phyloP scores from a whole-genome alignment of 306 rosid genomes.

The Ormosia semicastrata region DNA sequence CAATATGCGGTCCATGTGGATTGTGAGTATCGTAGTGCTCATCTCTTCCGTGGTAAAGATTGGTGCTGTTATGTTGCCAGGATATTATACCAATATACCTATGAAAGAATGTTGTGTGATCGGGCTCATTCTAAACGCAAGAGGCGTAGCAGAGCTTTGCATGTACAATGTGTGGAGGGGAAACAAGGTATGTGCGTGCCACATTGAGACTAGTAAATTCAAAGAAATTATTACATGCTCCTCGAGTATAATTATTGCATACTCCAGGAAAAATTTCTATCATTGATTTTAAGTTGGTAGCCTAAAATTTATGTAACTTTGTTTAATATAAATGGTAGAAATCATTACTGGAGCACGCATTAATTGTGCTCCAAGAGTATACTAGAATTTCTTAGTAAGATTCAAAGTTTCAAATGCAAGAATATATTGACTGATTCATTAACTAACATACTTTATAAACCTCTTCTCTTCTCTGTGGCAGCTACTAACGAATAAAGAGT shows the following conservation, averaged over 20 bases:
- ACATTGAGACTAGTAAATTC: not conserved
- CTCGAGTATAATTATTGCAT: too few species aligned
- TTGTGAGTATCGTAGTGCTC: constrained; percentile 20
- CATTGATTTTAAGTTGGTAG: too few species aligned
- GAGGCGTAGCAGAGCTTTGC: constrained; percentile 55
- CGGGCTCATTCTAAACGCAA: constrained; percentile 62
- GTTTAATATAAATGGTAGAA: too few species aligned
- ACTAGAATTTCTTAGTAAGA: too few species aligned
- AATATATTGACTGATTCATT: not conserved
- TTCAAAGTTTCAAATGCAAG: not conserved
- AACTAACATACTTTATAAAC: not conserved
- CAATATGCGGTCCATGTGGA: not conserved
- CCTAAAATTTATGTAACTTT: too few species aligned
- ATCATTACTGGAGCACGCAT: too few species aligned
- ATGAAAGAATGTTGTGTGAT: constrained; percentile 44
- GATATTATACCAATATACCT: constrained; percentile 30
- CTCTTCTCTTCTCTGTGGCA: constrained; percentile 16
- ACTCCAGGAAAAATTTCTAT: too few species aligned
- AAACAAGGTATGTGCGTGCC: constrained; percentile 35
- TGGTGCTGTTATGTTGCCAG: constrained; percentile 52
- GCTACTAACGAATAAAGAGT: constrained; percentile 47
- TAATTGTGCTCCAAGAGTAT: too few species aligned
- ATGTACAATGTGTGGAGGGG: constrained; percentile 47
- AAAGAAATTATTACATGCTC: not conserved
- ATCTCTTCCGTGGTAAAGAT: constrained; percentile 39